Conservation (phyloP, 2,329 filamentous ascomycete species). For the Fonsecaea erecta region DNA sequence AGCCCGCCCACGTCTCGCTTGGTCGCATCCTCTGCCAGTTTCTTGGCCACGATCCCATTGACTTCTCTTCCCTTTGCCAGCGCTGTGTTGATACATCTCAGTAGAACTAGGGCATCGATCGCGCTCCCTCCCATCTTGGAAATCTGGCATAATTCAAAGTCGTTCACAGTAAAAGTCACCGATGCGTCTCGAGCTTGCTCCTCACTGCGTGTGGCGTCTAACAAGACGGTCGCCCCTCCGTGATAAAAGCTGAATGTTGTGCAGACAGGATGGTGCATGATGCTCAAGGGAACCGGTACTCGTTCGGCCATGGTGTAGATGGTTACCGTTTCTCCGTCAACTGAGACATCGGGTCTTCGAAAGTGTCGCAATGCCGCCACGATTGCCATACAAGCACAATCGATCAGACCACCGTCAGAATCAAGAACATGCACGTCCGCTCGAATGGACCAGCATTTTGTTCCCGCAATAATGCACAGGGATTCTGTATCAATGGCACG, state of each 20-base stretch:
- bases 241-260: constrained; percentile 85
- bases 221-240: constrained; percentile 49
- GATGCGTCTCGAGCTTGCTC: constrained; percentile 67
- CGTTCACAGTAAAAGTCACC: constrained; percentile 81
- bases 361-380: constrained; percentile 91
- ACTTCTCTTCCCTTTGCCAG: constrained; percentile 80
- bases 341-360: constrained; percentile 82
- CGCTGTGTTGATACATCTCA: constrained; percentile 76
- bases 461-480: constrained; percentile 85
- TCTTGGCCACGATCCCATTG: constrained; percentile 72
- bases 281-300: constrained; percentile 85
- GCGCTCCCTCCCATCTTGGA: constrained; percentile 86
- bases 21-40: constrained; percentile 77
- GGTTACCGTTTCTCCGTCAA: constrained; percentile 81
- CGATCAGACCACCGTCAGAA: constrained; percentile 87
- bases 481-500: constrained; percentile 94
- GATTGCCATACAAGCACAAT: constrained; percentile 82
- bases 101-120: constrained; percentile 76
- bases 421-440: constrained; percentile 91
- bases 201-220: constrained; percentile 55
- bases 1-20: constrained; percentile 77
- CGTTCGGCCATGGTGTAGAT: constrained; percentile 84
- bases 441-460: constrained; percentile 89
- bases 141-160: constrained; percentile 88
- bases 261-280: constrained; percentile 90